Base-by-base conservation (phyloP, 2,329 filamentous ascomycete genomes). In the Incumbomyces delicatus region DNA sequence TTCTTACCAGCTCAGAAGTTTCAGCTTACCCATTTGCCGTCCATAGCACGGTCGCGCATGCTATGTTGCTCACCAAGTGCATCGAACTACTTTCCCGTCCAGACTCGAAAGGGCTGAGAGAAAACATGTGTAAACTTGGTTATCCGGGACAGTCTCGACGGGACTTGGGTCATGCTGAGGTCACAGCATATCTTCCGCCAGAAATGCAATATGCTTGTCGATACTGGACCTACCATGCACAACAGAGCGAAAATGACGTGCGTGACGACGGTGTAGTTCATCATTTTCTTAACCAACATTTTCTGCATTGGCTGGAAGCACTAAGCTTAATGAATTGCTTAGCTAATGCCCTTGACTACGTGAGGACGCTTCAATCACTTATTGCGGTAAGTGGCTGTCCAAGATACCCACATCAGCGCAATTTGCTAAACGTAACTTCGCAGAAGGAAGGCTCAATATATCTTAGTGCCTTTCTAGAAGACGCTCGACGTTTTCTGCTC, bases 401-500 rank as follows among this genome's bases (percentile, higher is more conserved):
- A n/a, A n/a, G n/a, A n/a, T n/a, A n/a, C n/a, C n/a, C n/a, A 27
- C 22, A 5, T 8, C 22, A 5, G 5, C 22, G 8, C 22, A 27
- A 27, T 27, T 4, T 8, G 4, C 5, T 27, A 8, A 27, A 27
- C 12, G 20, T 41, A 41, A 27, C 17, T n/a, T n/a, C n/a, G n/a
- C n/a, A n/a, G n/a, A n/a, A 13, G 34, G 13, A 55, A 16, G 13
- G 45, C 6, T 29, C 35, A 49, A 13, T 37, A 30, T n/a, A 46
- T 27, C 20, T 60, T 8, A 47, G 37, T 2, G 41, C 46, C 3
- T 63, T 64, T 42, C 48, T 64, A 5, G 17, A 58, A 20, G 62
- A 67, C 53, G 58, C 59, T 17, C 56, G 40, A 32, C 52, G 58
- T 33, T 64, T 66, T 49, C 39, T 63, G 31, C 51, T 62, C 1